Conservation (phyloP, 345 rosid genomes). For the Melaleuca alternifolia region DNA sequence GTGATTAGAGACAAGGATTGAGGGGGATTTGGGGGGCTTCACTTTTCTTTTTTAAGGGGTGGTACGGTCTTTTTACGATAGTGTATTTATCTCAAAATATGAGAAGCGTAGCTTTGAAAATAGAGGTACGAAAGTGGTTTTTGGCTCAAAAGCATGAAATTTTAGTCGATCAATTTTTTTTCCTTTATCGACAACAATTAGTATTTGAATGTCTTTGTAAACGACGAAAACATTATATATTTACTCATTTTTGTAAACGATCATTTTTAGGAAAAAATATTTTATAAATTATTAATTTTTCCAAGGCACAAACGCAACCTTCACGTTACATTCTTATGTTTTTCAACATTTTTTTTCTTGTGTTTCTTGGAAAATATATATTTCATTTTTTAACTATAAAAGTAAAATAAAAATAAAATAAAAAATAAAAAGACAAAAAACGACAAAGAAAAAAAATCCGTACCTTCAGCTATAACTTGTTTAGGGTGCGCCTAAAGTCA, state of each 20-base stretch:
- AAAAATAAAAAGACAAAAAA: neutral
- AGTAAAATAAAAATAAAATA: neutral
- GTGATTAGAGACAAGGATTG: neutral
- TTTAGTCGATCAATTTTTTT: too few species aligned
- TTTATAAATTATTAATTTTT: neutral
- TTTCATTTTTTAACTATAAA: neutral
- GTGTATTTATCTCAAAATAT: neutral
- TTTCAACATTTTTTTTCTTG: too few species aligned
- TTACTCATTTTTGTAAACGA: too few species aligned
- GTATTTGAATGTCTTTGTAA: too few species aligned
- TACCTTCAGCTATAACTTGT: neutral
- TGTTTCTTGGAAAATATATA: neutral
- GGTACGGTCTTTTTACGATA: neutral
- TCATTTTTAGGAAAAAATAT: neutral
- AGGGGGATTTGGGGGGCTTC: neutral
- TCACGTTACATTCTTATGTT: neutral
- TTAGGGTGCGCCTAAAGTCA: too few species aligned
- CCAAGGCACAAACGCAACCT: neutral
- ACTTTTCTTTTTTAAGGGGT: neutral
- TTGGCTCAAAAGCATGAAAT: too few species aligned
- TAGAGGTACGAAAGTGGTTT: too few species aligned
- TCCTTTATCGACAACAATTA: too few species aligned
- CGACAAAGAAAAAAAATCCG: neutral
- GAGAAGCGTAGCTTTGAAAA: too few species aligned
- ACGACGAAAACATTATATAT: too few species aligned